Percentiles rank a stretch among this genome's conserved stretches.
These are phyloP conservation scores for Penicillium waksmanii DNA, from an alignment of 495 filamentous ascomycete genomes.

Conservation along the genomic window DNA sequence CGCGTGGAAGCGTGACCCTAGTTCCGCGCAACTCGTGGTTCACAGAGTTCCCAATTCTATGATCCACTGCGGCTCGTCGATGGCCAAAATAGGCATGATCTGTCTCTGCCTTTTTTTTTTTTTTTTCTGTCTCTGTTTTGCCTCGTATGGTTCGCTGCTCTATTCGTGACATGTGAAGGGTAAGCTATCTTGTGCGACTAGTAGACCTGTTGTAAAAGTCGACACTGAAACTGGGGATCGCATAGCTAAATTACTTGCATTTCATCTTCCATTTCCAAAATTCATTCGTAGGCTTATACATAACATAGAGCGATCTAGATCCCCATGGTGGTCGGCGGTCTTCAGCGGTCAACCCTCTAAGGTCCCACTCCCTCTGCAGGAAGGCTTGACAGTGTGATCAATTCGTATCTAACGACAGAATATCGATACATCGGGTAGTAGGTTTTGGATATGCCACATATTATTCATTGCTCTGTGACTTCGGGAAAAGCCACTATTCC, in stretches of 20 bases:
- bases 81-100: conserved; percentile 10
- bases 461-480: neutral
- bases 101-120: conserved; percentile 6
- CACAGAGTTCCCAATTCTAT: conserved; percentile 20
- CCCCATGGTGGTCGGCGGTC: neutral
- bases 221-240: neutral
- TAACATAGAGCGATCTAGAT: conserved; percentile 1
- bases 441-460: neutral
- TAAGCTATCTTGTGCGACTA: neutral
- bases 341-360: neutral
- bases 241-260: conserved; percentile 1
- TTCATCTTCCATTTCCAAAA: neutral
- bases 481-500: no score
- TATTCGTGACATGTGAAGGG: neutral
- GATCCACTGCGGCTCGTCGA: conserved; percentile 20
- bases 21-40: conserved; percentile 34
- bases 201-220: conserved; percentile 4
- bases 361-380: neutral
- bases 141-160: neutral
- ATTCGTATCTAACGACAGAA: conserved; percentile 1
- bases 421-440: neutral
- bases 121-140: conserved; percentile 4
- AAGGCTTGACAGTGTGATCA: conserved; percentile 4
- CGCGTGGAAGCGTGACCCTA: conserved; percentile 31
- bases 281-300: neutral